Conservation (phyloP, 1,139 yeast genomes). For the Casaregolazyma suthepensis region DNA sequence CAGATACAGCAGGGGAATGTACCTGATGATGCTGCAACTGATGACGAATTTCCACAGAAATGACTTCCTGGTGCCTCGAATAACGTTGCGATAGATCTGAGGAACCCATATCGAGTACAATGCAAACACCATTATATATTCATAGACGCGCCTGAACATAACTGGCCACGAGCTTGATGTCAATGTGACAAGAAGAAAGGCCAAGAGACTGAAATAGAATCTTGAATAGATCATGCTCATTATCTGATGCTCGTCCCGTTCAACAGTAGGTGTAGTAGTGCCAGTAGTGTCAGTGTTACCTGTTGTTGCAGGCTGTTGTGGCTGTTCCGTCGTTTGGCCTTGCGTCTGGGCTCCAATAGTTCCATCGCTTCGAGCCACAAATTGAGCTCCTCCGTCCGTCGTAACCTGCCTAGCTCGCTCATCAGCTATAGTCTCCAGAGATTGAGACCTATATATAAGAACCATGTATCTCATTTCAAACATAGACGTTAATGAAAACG, state of each 20-base stretch:
- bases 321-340: constrained; percentile 9
- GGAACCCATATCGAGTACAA: constrained; percentile 86
- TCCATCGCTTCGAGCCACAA: constrained; percentile 25
- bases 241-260: constrained; percentile 50
- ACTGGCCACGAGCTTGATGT: constrained; percentile 63
- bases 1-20: constrained; percentile 61
- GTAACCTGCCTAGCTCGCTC: constrained; percentile 36
- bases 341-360: constrained; percentile 12
- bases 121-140: constrained; percentile 45
- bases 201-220: constrained; percentile 54
- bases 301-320: constrained; percentile 12
- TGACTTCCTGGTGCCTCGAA: constrained; percentile 61
- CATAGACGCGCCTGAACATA: constrained; percentile 49
- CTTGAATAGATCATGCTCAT: constrained; percentile 57
- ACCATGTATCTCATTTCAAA: constrained; percentile 76
- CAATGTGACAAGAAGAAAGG: constrained; percentile 51
- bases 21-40: constrained; percentile 58
- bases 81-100: constrained; percentile 72
- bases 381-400: constrained; percentile 13
- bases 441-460: constrained; percentile 63
- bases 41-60: constrained; percentile 66
- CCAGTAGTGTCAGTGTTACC: constrained; percentile 9
- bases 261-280: constrained; percentile 15
- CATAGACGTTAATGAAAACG: constrained; percentile 63
- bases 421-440: constrained; percentile 61